A percentile compares a stretch with the other conserved stretches of the same genome.
phyloP scores from a whole-genome alignment of 805 yeast species.

The Diddensiella transvaalensis region DNA sequence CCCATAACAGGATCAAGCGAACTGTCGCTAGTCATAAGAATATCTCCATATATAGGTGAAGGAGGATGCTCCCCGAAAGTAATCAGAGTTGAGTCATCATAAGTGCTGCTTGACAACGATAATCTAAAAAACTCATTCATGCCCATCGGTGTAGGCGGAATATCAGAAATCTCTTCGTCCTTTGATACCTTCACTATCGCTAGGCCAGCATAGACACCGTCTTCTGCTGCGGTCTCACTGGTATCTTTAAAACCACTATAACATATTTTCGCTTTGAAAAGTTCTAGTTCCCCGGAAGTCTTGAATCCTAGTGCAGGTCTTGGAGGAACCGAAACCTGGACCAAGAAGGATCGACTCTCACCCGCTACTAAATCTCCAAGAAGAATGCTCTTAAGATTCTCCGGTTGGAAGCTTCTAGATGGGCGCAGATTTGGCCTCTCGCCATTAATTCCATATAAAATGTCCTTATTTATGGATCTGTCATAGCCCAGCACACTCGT shows the following conservation, averaged over 20 bases:
- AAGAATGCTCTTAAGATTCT: not conserved
- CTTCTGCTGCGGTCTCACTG: not conserved
- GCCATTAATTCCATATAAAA: constrained; percentile 11
- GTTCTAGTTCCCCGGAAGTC: not conserved
- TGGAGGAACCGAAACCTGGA: constrained; percentile 13
- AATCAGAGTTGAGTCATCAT: not conserved
- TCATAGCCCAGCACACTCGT: constrained; percentile 14
- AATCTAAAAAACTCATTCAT: not conserved
- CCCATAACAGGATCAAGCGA: not conserved
- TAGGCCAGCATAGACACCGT: not conserved
- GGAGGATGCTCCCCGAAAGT: constrained; percentile 4
- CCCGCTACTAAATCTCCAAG: constrained; percentile 16
- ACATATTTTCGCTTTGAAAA: constrained; percentile 1
- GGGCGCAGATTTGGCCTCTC: constrained; percentile 7
- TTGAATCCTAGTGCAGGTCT: not conserved
- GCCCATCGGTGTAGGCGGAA: constrained; percentile 7
- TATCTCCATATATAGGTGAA: constrained; percentile 3
- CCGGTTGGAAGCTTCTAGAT: constrained; percentile 5
- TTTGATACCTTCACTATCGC: not conserved
- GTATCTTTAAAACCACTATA: constrained; percentile 3
- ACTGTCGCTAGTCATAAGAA: constrained; percentile 1
- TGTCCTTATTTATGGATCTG: constrained; percentile 6
- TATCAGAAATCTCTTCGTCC: not conserved
- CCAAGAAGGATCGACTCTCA: constrained; percentile 11
- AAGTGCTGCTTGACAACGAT: constrained; percentile 4